phyloP scores from a whole-genome alignment of 352 stramenopile species.

The Pythium pyrilobum region DNA sequence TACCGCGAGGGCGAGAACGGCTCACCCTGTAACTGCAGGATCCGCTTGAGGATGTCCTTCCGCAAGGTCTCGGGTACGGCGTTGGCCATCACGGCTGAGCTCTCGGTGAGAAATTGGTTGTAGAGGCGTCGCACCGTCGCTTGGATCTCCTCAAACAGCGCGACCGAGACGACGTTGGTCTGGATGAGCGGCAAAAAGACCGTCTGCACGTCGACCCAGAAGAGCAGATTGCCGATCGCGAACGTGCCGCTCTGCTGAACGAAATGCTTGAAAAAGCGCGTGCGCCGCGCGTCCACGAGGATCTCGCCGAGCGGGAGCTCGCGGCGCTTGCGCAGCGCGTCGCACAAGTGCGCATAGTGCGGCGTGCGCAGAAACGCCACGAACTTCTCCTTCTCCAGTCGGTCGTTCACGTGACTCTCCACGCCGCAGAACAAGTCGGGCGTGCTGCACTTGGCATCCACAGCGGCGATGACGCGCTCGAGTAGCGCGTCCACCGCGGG shows the following conservation, averaged over 20 bases:
- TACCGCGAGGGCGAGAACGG: slow-evolving; percentile 69
- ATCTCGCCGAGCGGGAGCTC: slow-evolving; percentile 63
- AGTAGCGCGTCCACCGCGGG: slow-evolving; percentile 22
- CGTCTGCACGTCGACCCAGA: slow-evolving; percentile 76
- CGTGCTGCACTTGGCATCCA: slow-evolving; percentile 27
- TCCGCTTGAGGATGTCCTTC: slow-evolving; percentile 55
- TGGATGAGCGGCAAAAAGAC: slow-evolving; percentile 62
- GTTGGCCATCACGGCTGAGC: slow-evolving; percentile 22
- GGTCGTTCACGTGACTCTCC: slow-evolving; percentile 41
- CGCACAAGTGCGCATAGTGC: slow-evolving; percentile 50
- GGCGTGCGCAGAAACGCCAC: slow-evolving; percentile 36
- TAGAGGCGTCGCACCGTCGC: slow-evolving; percentile 54
- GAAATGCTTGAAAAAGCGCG: slow-evolving; percentile 49
- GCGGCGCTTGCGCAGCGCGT: slow-evolving; percentile 41
- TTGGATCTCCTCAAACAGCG: slow-evolving; percentile 72
- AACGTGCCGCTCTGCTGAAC: slow-evolving; percentile 24
- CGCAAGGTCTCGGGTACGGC: slow-evolving; percentile 44
- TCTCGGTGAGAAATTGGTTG: slow-evolving; percentile 56
- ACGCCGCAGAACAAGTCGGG: slow-evolving; percentile 59
- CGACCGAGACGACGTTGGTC: slow-evolving; percentile 53
- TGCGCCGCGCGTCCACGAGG: slow-evolving; percentile 48
- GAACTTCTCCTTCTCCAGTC: slow-evolving; percentile 48
- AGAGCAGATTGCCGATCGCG: slow-evolving; percentile 50
- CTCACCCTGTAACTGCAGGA: slow-evolving; percentile 67
- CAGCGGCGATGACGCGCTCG: slow-evolving; percentile 23